Evolutionary conservation across 345 rosid species (phyloP).

Genomic region (Eucalyptus marginata): DNA sequence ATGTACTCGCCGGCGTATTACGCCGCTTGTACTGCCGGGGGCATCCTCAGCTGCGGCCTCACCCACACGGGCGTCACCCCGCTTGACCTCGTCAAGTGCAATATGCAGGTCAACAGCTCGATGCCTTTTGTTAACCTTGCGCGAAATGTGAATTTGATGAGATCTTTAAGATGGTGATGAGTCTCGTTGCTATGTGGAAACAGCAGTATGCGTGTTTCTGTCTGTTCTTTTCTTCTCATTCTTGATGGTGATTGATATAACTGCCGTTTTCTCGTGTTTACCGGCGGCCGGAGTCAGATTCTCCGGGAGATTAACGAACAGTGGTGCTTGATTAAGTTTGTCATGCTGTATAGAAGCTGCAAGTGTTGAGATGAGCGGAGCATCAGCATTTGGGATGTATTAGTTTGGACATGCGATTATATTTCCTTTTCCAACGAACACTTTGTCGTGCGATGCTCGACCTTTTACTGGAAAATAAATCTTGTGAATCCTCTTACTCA

Average conservation of each 20-base stretch:
- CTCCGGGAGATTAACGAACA: not conserved
- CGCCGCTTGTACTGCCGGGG: conserved; percentile 86
- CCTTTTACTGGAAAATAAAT: not conserved
- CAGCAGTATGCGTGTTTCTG: not conserved
- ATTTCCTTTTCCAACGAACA: not conserved
- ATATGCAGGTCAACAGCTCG: conserved; percentile 76
- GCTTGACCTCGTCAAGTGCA: conserved; percentile 98
- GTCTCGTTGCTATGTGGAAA: not conserved
- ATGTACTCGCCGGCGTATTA: conserved; percentile 88
- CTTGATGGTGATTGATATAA: not conserved
- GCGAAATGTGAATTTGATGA: not conserved
- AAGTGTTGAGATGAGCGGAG: not conserved
- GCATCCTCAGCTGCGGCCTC: conserved; percentile 89
- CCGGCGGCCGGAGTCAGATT: not conserved
- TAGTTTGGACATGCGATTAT: not conserved
- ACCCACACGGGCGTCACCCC: conserved; percentile 97
- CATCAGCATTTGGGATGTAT: not conserved
- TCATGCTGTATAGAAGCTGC: not conserved
- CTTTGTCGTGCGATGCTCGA: not conserved
- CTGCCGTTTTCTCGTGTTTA: not conserved
- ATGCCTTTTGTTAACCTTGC: not conserved
- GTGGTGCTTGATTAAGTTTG: not conserved
- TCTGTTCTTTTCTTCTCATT: not conserved
- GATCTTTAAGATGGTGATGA: not conserved
- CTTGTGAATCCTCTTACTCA: not conserved